Base-by-base conservation (phyloP, 2,329 filamentous ascomycete genomes). In the Pseudocercospora fuligena region DNA sequence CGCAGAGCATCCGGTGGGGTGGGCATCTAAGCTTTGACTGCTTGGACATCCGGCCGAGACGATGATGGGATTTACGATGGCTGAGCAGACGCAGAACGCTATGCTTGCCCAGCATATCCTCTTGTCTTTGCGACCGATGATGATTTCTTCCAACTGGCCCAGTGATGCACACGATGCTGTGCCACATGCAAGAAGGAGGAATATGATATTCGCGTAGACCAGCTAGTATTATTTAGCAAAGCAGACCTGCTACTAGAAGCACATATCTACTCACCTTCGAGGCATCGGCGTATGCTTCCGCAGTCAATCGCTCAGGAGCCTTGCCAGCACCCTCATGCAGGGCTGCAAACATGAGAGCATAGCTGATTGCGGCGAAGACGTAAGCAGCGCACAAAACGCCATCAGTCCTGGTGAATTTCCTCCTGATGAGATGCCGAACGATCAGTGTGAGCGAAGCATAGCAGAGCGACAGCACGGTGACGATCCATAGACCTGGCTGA, bases 101-200 rank as follows among this genome's bases (percentile, higher is more conserved):
- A 56, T 62, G 64, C 58, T 47, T 46, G 36, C 21, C 58, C 58
- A 43, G 36, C 58, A 60, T 29, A 46, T 56, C 3, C 14, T 46
- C 23, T 60, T 60, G 40, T 60, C 58, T 27, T 25, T 60, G 19
- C 36, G 14, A 27, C 58, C 58, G 6, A 47, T 43, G 16, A 60
- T 47, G 8, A 60, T 29, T 9, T 60, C 33, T 46, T 60, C 58
- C 33, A 60, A 19, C 23, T 60, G 58, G 27, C 36, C 25, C 36
- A 60, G 29, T 21, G 36, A 47, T n/a, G 58, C 36, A 31, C 33
- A 60, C 23, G 40, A 46, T 16, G 58, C 43, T 6, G 36, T 46
- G 58, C 58, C 58, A 4, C 58, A 60, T 19, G 58, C 58, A 29
- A 60, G 58, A 19, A 60, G 58, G n/a, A 60, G 51, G 58, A 60